Evolutionary conservation across 2,329 filamentous ascomycete genomes (phyloP).

Genomic region (Diaporthe ilicicola): DNA sequence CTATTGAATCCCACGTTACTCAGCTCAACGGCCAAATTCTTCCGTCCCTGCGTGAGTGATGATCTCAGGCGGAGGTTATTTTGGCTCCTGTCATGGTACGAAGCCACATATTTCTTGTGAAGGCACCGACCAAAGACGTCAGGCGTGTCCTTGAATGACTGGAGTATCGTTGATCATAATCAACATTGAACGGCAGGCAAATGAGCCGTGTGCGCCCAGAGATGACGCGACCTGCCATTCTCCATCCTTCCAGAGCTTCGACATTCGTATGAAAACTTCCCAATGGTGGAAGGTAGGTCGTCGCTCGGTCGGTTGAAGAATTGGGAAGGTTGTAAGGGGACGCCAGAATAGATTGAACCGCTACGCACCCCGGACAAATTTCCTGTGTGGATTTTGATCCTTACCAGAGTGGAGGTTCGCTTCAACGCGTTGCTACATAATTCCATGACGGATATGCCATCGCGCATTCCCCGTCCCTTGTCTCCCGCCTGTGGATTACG

Average conservation of each 20-base stretch:
- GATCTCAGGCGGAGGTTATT: background rate
- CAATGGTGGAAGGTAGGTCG: conserved; percentile 20
- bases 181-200: background rate
- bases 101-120: background rate
- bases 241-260: background rate
- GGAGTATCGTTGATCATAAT: background rate
- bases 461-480: conserved; percentile 31
- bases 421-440: conserved; percentile 22
- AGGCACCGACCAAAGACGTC: background rate
- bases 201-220: conserved; percentile 1
- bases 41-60: background rate
- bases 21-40: background rate
- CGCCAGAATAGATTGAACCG: conserved; percentile 26
- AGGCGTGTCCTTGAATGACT: background rate
- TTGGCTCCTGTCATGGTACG: background rate
- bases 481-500: conserved; percentile 26
- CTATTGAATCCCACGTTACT: background rate
- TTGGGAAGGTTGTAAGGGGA: conserved; percentile 32
- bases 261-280: background rate
- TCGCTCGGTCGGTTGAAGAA: conserved; percentile 12
- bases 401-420: conserved; percentile 29
- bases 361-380: conserved; percentile 29
- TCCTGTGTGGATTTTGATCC: conserved; percentile 32
- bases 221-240: conserved; percentile 4
- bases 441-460: conserved; percentile 30